Conservation (phyloP, 176 grass and related monocot species). For the Thinopyrum elongatum region DNA sequence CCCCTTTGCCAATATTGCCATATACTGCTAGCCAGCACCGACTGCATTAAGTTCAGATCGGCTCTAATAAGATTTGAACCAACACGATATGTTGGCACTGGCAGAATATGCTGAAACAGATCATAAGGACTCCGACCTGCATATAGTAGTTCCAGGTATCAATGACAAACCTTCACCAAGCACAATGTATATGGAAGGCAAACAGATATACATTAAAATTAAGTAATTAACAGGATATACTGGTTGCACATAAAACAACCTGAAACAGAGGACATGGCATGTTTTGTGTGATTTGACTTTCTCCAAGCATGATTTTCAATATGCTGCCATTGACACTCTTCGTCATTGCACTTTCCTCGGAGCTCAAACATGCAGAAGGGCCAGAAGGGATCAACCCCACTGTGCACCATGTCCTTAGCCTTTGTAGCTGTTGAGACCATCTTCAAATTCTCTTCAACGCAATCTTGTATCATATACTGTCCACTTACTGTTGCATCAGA, state of each 20-base stretch:
- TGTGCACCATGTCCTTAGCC: slow-evolving; percentile 20
- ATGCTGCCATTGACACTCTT: slow-evolving; percentile 96
- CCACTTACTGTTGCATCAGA: slow-evolving; percentile 29
- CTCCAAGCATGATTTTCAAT: slow-evolving; percentile 56
- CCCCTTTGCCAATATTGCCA: slow-evolving; percentile 99
- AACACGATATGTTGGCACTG: slow-evolving; percentile 71
- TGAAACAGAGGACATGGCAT: slow-evolving; percentile 34
- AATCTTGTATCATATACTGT: slow-evolving; percentile 35
- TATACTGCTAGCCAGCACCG: slow-evolving; percentile 60
- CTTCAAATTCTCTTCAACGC: slow-evolving; percentile 23
- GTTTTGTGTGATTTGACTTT: slow-evolving; percentile 46
- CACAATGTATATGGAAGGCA: slow-evolving; percentile 5
- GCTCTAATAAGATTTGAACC: slow-evolving; percentile 85
- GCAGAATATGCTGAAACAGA: slow-evolving; percentile 55
- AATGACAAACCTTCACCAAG: slow-evolving; percentile 20
- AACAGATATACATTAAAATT: not conserved
- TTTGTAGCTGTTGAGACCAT: slow-evolving; percentile 26
- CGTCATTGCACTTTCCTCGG: slow-evolving; percentile 95
- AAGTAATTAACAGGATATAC: slow-evolving; percentile 12
- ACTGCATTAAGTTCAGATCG: slow-evolving; percentile 68
- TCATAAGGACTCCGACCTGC: slow-evolving; percentile 40
- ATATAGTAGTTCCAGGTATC: slow-evolving; percentile 25
- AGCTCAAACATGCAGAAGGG: slow-evolving; percentile 98
- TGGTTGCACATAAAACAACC: slow-evolving; percentile 45
- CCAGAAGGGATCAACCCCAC: slow-evolving; percentile 82